Conservation (phyloP, 163 green algal genomes). For the Volvox carteri region DNA sequence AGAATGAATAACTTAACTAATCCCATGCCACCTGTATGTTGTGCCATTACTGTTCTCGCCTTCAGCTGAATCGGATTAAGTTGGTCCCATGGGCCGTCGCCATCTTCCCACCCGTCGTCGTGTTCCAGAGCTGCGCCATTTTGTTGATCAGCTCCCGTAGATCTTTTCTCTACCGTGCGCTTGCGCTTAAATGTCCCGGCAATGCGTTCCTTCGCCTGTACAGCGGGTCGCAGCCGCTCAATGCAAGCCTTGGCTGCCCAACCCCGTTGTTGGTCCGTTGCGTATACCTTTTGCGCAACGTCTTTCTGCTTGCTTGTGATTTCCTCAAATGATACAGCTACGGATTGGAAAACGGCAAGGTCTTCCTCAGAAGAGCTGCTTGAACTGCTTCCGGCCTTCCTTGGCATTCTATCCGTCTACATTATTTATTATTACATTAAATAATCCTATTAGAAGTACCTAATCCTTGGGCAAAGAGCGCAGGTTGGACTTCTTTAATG, state of each 20-base stretch:
- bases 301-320: conserved; percentile 44
- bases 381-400: background rate
- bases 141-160: background rate
- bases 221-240: background rate
- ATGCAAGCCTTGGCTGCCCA: background rate
- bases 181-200: conserved; percentile 6
- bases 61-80: conserved; percentile 33
- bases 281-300: conserved; percentile 25
- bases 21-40: background rate
- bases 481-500: no score
- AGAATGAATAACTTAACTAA: background rate
- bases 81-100: background rate
- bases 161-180: background rate
- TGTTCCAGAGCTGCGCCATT: background rate
- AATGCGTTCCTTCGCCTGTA: conserved; percentile 28
- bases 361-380: conserved; percentile 32
- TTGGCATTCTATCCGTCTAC: conserved; percentile 25
- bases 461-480: no score
- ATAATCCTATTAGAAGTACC: background rate
- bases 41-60: background rate
- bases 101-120: conserved; percentile 9
- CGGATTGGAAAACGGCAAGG: conserved; percentile 18
- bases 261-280: background rate
- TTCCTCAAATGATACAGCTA: conserved; percentile 38
- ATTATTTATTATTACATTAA: background rate